Evolutionary conservation across 495 filamentous ascomycete genomes (phyloP).

Genomic region (Aspergillus leporis): DNA sequence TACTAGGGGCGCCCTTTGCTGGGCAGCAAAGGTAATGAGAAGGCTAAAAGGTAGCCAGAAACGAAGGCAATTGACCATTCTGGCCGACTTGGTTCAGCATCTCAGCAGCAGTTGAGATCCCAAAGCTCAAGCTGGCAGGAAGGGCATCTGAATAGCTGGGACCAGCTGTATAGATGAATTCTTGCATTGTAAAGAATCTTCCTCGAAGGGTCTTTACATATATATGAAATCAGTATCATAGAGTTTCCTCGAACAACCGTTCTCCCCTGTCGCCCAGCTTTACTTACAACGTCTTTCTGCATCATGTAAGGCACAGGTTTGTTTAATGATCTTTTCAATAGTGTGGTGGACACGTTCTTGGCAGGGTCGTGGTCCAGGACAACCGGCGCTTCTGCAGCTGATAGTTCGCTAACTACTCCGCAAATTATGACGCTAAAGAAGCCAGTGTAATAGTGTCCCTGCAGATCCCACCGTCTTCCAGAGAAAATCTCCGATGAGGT

Average conservation of each 20-base stretch:
- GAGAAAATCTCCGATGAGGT: not conserved
- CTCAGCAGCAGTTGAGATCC: not conserved
- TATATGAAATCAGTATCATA: not conserved
- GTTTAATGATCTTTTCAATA: not conserved
- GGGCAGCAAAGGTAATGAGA: conserved; percentile 12
- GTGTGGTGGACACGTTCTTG: not conserved
- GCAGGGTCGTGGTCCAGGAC: not conserved
- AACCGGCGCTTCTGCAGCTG: not conserved
- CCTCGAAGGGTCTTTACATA: not conserved
- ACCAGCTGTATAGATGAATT: not conserved
- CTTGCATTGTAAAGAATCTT: not conserved
- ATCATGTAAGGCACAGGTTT: not conserved
- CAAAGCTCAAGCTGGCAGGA: not conserved
- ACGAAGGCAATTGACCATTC: conserved; percentile 15
- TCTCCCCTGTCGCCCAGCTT: not conserved
- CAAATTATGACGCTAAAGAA: too few species aligned
- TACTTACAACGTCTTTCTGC: not conserved
- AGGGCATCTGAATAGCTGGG: not conserved
- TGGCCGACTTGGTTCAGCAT: not conserved
- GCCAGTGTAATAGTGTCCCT: not conserved
- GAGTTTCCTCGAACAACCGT: not conserved
- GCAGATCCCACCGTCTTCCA: not conserved
- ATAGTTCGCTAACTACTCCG: not conserved
- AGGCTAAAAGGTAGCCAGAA: conserved; percentile 15
- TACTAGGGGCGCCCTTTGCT: conserved; percentile 13